A percentile compares a stretch with the other conserved stretches of the same genome.
These are phyloP conservation scores for Carex pumila DNA, from an alignment of 176 grass and related monocot genomes.

Conservation along the genomic window DNA sequence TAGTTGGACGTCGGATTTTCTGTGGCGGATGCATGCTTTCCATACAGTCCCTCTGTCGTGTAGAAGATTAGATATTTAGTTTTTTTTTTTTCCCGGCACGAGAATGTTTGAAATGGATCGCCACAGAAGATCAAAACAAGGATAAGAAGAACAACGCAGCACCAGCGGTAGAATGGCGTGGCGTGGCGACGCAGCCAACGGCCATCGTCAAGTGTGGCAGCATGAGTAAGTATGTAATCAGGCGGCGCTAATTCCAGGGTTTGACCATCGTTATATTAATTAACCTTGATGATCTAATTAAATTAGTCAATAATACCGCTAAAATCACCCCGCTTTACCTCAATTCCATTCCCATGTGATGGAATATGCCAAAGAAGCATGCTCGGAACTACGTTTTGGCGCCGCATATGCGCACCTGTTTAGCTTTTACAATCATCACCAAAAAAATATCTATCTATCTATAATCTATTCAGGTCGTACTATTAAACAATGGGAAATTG, in stretches of 20 bases:
- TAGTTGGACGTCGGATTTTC: neutral
- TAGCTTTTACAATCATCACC: neutral
- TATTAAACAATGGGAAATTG: neutral
- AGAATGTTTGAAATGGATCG: neutral
- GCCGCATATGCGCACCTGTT: slow-evolving; percentile 6
- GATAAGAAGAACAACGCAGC: neutral
- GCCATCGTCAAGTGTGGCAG: neutral
- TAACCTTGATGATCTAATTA: neutral
- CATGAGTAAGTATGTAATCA: neutral
- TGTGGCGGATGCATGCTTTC: neutral
- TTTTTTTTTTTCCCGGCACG: too few relatives aligned
- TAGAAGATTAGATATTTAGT: too few relatives aligned
- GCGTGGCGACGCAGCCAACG: neutral
- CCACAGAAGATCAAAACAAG: slow-evolving; percentile 4
- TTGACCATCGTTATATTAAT: neutral
- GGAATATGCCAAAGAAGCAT: slow-evolving; percentile 6
- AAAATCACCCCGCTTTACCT: neutral
- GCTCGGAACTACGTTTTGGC: neutral
- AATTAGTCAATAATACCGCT: neutral
- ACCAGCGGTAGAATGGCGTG: neutral
- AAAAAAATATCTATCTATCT: neutral
- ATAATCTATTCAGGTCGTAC: neutral
- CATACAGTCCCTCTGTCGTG: too few relatives aligned
- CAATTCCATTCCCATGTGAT: neutral
- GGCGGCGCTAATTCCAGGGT: neutral